Evolutionary conservation across 1,284 basidiomycete genomes (phyloP).

Genomic region (Bjerkandera adusta): DNA sequence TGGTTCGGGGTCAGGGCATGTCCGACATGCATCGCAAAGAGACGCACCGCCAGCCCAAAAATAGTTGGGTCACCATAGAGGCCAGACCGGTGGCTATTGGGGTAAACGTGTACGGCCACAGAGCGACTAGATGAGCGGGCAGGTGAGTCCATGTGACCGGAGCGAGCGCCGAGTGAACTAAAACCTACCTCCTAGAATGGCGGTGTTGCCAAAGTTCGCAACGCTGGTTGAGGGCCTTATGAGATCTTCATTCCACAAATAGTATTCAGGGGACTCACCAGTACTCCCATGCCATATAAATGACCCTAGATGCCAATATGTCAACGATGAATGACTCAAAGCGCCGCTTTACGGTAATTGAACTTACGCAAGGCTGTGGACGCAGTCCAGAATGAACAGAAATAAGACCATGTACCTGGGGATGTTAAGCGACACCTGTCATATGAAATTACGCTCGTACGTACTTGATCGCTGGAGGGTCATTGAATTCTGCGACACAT

Average conservation of each 20-base stretch:
- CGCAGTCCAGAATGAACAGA: constrained; percentile 43
- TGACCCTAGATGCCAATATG: constrained; percentile 26
- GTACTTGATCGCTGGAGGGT: constrained; percentile 40
- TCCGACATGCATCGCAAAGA: not conserved
- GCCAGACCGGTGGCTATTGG: constrained; percentile 40
- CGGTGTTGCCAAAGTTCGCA: constrained; percentile 39
- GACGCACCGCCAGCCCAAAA: constrained; percentile 41
- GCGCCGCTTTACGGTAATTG: not conserved
- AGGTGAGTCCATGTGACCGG: not conserved
- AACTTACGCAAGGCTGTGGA: constrained; percentile 40
- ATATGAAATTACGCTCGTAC: not conserved
- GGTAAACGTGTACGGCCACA: constrained; percentile 45
- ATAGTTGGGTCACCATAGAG: constrained; percentile 42
- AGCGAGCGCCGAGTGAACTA: no score
- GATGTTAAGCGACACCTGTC: not conserved
- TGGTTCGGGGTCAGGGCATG: not conserved
- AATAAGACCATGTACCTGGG: constrained; percentile 35
- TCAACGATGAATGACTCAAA: not conserved
- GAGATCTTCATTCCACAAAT: not conserved
- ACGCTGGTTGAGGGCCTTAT: constrained; percentile 29
- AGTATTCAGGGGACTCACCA: constrained; percentile 32
- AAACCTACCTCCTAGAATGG: constrained; percentile 31
- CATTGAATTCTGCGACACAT: constrained; percentile 41
- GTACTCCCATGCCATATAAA: constrained; percentile 40
- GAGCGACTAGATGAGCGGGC: constrained; percentile 28